Evolutionary conservation across 2,329 filamentous ascomycete genomes (phyloP), one percentile per base, ranked within the genome.

Genomic region (Cyphellophora europaea): DNA sequence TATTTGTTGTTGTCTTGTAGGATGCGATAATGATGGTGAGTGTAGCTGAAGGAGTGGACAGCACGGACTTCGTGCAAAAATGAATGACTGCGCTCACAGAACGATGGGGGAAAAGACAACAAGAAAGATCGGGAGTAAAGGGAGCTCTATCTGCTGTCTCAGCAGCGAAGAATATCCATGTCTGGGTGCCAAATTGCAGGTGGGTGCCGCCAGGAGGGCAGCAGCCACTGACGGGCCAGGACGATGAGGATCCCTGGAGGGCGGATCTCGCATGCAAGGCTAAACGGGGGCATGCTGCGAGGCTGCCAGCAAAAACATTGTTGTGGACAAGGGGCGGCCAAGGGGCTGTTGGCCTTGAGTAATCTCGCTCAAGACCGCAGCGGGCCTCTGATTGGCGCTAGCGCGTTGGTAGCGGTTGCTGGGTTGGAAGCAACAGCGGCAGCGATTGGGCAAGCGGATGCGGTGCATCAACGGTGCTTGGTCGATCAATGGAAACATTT

Each of bases 61-160:
- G 21, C 21, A 25, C 21, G 21, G 8, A 25, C 8, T 8, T 8
- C 21, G 21, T 25, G 21, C 21, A 25, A 25, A 25, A 25, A 25
- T 25, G 21, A 25, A 25, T 25, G 21, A 25, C 21, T 25, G 21
- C 21, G 21, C 21, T 25, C 21, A 25, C 21, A 25, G 21, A 25
- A 25, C 21, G 21, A 25, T 25, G 8, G 21, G 21, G 21, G n/a
- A 8, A 25, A 25, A 25, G n/a, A 25, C 21, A 25, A 25, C 21
- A 25, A 8, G n/a, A 25, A 25, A 25, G 21, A n/a, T 25, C 8
- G n/a, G 21, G n/a, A n/a, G n/a, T 8, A 25, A n/a, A 25, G 21
- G 21, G n/a, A 25, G 21, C 8, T 8, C 8, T 8, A n/a, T 25
- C 21, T 25, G 8, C n/a, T 25, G 21, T 25, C 21, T 25, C 21